Evolutionary conservation across 1,284 basidiomycete genomes (phyloP).

Genomic region (Puccinia novopanici): DNA sequence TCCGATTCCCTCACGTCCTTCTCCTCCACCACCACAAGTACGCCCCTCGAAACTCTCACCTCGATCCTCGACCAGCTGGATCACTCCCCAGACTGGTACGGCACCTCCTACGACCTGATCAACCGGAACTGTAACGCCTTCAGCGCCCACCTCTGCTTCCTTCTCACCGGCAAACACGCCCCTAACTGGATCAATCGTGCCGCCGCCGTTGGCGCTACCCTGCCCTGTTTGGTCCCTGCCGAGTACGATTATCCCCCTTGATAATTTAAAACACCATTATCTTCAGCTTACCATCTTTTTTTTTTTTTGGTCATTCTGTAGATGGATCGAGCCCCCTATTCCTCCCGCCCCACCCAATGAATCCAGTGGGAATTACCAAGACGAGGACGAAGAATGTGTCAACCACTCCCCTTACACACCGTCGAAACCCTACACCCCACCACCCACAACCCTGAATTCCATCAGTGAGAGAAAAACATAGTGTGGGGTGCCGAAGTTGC

Average conservation of each 20-base stretch:
- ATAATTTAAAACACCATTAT: too few relatives aligned
- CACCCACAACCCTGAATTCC: too few relatives aligned
- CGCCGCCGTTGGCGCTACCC: constrained; percentile 4
- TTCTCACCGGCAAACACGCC: constrained; percentile 18
- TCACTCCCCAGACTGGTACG: constrained; percentile 35
- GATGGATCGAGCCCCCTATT: constrained; percentile 24
- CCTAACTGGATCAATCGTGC: constrained; percentile 42
- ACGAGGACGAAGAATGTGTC: not conserved
- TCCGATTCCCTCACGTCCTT: not conserved
- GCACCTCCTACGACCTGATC: constrained; percentile 43
- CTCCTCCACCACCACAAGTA: not conserved
- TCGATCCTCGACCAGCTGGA: constrained; percentile 23
- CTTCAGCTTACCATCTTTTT: not conserved
- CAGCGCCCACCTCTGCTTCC: constrained; percentile 28
- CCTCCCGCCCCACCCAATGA: not conserved
- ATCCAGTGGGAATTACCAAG: not conserved
- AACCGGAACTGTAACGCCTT: constrained; percentile 37
- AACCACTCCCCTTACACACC: too few relatives aligned
- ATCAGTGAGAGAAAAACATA: too few relatives aligned
- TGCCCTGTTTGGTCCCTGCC: constrained; percentile 35
- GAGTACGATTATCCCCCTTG: constrained; percentile 3
- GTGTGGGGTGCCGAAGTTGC: too few relatives aligned
- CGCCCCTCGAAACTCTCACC: constrained; percentile 36
- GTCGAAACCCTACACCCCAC: too few relatives aligned
- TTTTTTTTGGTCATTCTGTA: constrained; percentile 7